Conservation (phyloP, 2,329 filamentous ascomycete species). For the Aspergillus transmontanensis region DNA sequence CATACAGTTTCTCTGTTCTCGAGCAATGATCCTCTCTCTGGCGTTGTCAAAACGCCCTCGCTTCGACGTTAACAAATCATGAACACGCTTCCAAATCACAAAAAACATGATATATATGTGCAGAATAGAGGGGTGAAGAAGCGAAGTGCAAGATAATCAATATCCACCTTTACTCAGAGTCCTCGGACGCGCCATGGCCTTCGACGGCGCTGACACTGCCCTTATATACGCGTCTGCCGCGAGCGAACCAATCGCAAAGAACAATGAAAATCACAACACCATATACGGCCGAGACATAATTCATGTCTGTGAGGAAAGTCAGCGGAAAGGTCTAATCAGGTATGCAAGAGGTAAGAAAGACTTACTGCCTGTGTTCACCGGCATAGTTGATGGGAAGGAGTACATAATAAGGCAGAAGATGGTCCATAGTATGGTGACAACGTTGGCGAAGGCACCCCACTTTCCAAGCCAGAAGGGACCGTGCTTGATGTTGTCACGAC, state of each 20-base stretch:
- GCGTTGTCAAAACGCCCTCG: constrained; percentile 1
- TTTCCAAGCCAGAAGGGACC: constrained; percentile 54
- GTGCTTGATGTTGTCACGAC: constrained; percentile 47
- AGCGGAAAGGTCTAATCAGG: not conserved
- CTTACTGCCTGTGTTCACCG: constrained; percentile 39
- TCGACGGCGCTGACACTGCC: constrained; percentile 16
- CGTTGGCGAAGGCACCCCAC: constrained; percentile 46
- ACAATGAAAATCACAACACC: constrained; percentile 38
- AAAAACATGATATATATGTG: not conserved
- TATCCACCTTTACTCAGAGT: constrained; percentile 4
- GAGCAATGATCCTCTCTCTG: not conserved
- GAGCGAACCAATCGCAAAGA: constrained; percentile 37
- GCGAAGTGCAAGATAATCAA: constrained; percentile 7
- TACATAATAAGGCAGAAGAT: constrained; percentile 41
- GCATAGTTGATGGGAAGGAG: constrained; percentile 42
- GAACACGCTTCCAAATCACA: not conserved
- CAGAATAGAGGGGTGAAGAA: not conserved
- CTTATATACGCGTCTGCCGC: constrained; percentile 35
- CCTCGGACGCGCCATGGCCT: not conserved
- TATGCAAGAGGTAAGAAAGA: constrained; percentile 6
- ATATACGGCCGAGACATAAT: constrained; percentile 45
- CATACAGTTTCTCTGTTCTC: not conserved
- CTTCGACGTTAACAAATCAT: not conserved
- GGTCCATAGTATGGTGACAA: constrained; percentile 50
- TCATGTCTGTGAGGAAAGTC: constrained; percentile 37